Evolutionary conservation across 768 basidiomycete genomes (phyloP).

Genomic region (Stropharia rugosoannulata): DNA sequence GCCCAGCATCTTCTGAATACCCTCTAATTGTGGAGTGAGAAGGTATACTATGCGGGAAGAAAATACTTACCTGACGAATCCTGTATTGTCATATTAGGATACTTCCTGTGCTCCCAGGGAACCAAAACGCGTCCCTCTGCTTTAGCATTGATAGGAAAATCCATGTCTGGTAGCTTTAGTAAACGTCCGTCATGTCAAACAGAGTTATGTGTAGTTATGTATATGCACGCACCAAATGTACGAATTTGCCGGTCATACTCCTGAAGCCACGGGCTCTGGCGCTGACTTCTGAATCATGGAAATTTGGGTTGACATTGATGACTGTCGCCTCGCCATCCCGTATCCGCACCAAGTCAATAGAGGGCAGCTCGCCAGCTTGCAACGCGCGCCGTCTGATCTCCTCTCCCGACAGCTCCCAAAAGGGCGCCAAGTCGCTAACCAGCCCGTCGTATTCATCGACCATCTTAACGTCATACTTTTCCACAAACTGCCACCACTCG

Average conservation of each 20-base stretch:
- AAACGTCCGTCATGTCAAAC: not conserved
- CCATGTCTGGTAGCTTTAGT: constrained; percentile 84
- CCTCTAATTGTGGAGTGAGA: constrained; percentile 32
- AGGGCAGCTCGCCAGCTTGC: constrained; percentile 76
- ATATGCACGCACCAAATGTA: constrained; percentile 45
- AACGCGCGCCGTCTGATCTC: constrained; percentile 66
- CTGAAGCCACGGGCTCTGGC: constrained; percentile 79
- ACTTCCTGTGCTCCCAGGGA: constrained; percentile 84
- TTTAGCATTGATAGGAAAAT: constrained; percentile 90
- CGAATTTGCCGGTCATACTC: constrained; percentile 72
- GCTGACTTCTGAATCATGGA: constrained; percentile 66
- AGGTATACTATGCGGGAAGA: constrained; percentile 12
- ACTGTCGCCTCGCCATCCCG: constrained; percentile 58
- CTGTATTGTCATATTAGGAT: constrained; percentile 65
- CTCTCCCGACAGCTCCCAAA: constrained; percentile 70
- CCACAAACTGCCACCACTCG: constrained; percentile 83
- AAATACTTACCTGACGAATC: constrained; percentile 38
- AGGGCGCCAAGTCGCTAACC: constrained; percentile 79
- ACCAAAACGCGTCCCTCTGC: constrained; percentile 93
- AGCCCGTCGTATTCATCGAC: constrained; percentile 89
- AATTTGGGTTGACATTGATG: constrained; percentile 57
- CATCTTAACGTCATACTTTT: constrained; percentile 70
- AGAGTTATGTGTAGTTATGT: not conserved
- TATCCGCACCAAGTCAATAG: constrained; percentile 85
- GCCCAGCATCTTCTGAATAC: constrained; percentile 56